Evolutionary conservation across 148 eudicot species (phyloP).

Genomic region (Limonium bicolor): DNA sequence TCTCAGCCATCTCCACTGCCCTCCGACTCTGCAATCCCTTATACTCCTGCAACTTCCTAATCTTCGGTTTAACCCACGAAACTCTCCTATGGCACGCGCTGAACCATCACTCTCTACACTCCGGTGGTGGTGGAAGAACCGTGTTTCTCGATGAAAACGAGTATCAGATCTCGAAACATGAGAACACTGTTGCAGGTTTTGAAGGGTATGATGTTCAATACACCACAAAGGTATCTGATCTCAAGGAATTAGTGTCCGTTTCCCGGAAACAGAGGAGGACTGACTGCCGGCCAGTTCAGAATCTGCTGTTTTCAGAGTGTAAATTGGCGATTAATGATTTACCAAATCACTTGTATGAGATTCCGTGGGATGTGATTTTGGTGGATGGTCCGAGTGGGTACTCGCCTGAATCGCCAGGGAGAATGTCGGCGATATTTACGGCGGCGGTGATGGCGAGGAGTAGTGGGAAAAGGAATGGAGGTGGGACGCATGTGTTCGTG

Average conservation of each 20-base stretch:
- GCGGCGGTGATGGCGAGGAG: slow-evolving; percentile 67
- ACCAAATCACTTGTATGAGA: slow-evolving; percentile 62
- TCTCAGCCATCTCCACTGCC: slow-evolving; percentile 24
- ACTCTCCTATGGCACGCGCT: slow-evolving; percentile 67
- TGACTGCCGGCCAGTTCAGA: slow-evolving; percentile 56
- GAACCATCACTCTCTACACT: slow-evolving; percentile 47
- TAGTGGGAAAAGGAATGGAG: too few relatives aligned
- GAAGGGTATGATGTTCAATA: slow-evolving; percentile 80
- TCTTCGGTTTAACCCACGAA: slow-evolving; percentile 55
- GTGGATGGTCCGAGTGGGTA: slow-evolving; percentile 76
- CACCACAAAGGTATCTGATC: slow-evolving; percentile 32
- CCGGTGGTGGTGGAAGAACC: slow-evolving; percentile 43
- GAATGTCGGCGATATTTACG: slow-evolving; percentile 56
- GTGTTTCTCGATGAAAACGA: slow-evolving; percentile 58
- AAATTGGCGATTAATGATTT: slow-evolving; percentile 54
- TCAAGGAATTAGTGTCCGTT: slow-evolving; percentile 16
- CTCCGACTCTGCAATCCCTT: slow-evolving; percentile 30
- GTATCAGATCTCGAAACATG: slow-evolving; percentile 22
- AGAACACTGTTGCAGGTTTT: slow-evolving; percentile 21
- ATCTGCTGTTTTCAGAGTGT: slow-evolving; percentile 67
- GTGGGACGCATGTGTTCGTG: slow-evolving; percentile 59
- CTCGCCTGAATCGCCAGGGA: slow-evolving; percentile 35
- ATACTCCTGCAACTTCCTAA: background rate
- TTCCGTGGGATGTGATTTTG: slow-evolving; percentile 59
- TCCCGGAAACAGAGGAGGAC: slow-evolving; percentile 10